phyloP scores from a whole-genome alignment of 352 stramenopile species.

The Thraustotheca clavata region DNA sequence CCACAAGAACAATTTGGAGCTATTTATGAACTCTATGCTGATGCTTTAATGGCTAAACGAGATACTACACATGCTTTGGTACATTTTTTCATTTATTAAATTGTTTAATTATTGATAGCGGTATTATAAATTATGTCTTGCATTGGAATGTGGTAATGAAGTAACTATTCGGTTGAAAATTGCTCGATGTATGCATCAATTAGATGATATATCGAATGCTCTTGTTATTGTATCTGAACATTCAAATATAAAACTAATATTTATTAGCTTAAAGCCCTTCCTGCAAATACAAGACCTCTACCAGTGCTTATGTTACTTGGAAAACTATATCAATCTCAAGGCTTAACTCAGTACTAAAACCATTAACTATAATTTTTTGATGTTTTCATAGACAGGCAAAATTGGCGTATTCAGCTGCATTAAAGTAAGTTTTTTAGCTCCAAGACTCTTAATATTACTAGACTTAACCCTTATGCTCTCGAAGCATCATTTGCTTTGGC shows the following conservation, averaged over 20 bases:
- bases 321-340: constrained; percentile 51
- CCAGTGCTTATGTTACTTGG: constrained; percentile 59
- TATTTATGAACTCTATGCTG: constrained; percentile 26
- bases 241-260: background rate
- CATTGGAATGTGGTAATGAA: constrained; percentile 25
- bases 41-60: constrained; percentile 52
- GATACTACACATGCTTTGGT: constrained; percentile 73
- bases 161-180: constrained; percentile 32
- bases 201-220: constrained; percentile 46
- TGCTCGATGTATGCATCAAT: constrained; percentile 54
- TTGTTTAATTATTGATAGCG: constrained; percentile 23
- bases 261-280: constrained; percentile 45
- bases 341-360: constrained; percentile 12
- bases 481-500: constrained; percentile 67
- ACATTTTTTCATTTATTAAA: constrained; percentile 12
- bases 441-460: background rate
- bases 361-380: background rate
- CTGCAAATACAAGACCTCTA: constrained; percentile 30
- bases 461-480: constrained; percentile 65
- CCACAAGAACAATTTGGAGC: background rate
- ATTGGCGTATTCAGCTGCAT: constrained; percentile 40
- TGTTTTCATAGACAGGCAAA: constrained; percentile 39
- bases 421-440: constrained; percentile 25
- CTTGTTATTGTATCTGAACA: constrained; percentile 25
- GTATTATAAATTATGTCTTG: constrained; percentile 40